Evolutionary conservation across 331 rosid species (phyloP), one percentile per base, ranked within the genome.

Genomic region (Erythrophleum ivorense): DNA sequence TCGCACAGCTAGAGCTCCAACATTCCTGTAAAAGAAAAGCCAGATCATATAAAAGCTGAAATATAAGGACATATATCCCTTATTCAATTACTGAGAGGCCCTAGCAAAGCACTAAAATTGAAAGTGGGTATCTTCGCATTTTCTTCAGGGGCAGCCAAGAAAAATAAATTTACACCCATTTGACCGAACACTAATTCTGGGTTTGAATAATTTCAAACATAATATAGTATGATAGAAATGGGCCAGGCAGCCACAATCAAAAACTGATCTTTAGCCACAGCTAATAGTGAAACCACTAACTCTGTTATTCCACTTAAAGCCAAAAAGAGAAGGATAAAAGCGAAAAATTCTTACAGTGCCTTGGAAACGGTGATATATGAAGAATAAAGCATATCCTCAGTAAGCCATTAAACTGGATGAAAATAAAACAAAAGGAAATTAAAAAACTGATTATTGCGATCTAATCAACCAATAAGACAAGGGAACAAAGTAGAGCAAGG

Each of bases 301-400:
- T 14, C 21, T 1, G 9, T 19, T 24, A 7, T 34, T 36, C 21
- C 36, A 4, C 53, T 38, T 46, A 67, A 68, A 78, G 70, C 29
- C n/a, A 54, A 19, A 83, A 33, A 54, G 8, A 33, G 40, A 38
- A 72, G 41, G 9, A 54, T 2, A 10, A 40, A 12, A 24, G 21
- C 8, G 72, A 43, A 45, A 52, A 52, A 38, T 57, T 75, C 97
- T 91, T 88, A 92, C 96, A 87, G 71, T 80, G 91, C 80, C 84
- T 88, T 84, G 40, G 65, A 85, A 79, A 81, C 75, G 33, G 82
- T 64, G 73, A 68, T 68, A 85, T 62, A 76, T 29, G 87, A 73
- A 78, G 84, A 86, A 89, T 73, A 87, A 80, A 75, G 84, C 94
- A 91, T 91, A 69, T 83, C 88, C 85, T 81, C 68, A 36, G 76